Conservation (phyloP, 495 filamentous ascomycete genomes). For the Aspergillus leporis region DNA sequence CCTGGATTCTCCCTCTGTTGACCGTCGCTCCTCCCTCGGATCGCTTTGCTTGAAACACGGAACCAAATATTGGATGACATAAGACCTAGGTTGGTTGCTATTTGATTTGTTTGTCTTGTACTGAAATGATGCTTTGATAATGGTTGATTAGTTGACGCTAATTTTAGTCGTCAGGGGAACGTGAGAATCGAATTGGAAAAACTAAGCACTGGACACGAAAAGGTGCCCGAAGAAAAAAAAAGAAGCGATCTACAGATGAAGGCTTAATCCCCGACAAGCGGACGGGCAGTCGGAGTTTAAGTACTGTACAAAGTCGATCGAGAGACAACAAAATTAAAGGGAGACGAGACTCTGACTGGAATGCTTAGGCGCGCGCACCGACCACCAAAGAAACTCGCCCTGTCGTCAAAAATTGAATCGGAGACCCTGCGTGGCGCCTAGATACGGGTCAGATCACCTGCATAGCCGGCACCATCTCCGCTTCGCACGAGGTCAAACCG, state of each 20-base stretch:
- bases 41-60: conserved; percentile 18
- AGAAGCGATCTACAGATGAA: conserved; percentile 15
- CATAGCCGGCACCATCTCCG: conserved; percentile 40
- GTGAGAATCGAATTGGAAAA: conserved; percentile 1
- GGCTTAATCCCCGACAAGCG: conserved; percentile 6
- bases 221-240: background rate
- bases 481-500: conserved; percentile 23
- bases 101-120: background rate
- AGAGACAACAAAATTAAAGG: background rate
- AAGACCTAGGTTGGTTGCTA: conserved; percentile 14
- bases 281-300: conserved; percentile 18
- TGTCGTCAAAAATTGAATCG: conserved; percentile 27
- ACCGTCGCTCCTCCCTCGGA: conserved; percentile 12
- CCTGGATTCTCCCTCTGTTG: conserved; percentile 14
- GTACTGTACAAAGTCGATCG: background rate
- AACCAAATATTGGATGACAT: conserved; percentile 21
- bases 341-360: conserved; percentile 22
- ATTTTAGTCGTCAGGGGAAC: conserved; percentile 1
- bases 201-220: background rate
- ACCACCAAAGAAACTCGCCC: conserved; percentile 14
- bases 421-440: conserved; percentile 42
- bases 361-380: conserved; percentile 37
- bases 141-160: background rate
- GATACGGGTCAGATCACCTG: conserved; percentile 41
- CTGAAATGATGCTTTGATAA: background rate